Percentiles rank a stretch among this genome's conserved stretches.
Conservation (phyloP, 1,284 basidiomycete species). For the Fomes fomentarius region DNA sequence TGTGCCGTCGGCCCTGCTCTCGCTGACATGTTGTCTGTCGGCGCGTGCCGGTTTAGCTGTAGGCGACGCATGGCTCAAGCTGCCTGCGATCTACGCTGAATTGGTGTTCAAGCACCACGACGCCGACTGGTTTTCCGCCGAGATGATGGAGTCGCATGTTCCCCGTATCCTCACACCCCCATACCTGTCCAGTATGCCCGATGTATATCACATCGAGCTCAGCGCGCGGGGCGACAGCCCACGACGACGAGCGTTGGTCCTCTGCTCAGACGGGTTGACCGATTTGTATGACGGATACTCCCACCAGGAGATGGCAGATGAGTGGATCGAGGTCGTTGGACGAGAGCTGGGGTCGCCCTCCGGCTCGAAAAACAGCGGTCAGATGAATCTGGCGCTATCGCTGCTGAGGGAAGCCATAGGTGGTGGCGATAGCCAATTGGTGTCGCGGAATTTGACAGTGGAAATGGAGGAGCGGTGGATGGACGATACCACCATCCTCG, state of each 20-base stretch:
- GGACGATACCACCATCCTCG: conserved; percentile 70
- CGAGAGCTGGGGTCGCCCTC: conserved; percentile 20
- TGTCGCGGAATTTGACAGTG: conserved; percentile 62
- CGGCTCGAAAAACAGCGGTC: conserved; percentile 22
- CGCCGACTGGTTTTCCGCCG: conserved; percentile 50
- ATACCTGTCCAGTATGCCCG: conserved; percentile 56
- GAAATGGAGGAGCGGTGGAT: conserved; percentile 69
- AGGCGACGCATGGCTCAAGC: conserved; percentile 66
- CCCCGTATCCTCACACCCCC: conserved; percentile 58
- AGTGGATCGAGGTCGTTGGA: conserved; percentile 45
- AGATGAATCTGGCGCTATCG: conserved; percentile 43
- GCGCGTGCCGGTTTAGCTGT: conserved; percentile 45
- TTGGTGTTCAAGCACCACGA: conserved; percentile 51
- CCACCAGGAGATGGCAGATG: conserved; percentile 38
- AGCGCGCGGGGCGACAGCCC: conserved; percentile 7
- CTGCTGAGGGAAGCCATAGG: conserved; percentile 63
- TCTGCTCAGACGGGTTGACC: conserved; percentile 61
- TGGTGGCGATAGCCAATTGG: conserved; percentile 49
- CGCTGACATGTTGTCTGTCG: background rate
- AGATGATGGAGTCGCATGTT: conserved; percentile 43
- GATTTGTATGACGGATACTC: conserved; percentile 51
- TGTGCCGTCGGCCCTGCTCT: too few species aligned
- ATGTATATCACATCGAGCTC: conserved; percentile 47
- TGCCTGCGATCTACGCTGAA: conserved; percentile 58
- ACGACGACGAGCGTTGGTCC: conserved; percentile 41